Evolutionary conservation across 805 yeast species (phyloP), one percentile per base, ranked within the genome.

Genomic region (Saturnispora mendoncae): DNA sequence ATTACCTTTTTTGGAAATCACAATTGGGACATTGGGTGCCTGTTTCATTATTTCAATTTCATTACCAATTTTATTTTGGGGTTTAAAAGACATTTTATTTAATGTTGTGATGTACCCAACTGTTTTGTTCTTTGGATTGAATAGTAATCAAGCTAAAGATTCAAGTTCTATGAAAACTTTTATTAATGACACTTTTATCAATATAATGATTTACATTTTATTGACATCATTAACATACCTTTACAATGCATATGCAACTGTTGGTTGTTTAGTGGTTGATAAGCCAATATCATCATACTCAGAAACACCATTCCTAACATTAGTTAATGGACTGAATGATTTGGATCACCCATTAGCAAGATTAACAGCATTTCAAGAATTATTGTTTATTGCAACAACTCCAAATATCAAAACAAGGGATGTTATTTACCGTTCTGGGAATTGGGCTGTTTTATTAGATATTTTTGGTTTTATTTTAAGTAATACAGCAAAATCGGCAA

Each of bases 291-390:
- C 80, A 34, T 58, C 73, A 10, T 70, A 74, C 23, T 69, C 81
- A 13, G 62, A 78, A 0, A 77, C 74, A 38, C 87, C 85, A 6
- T 63, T 78, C 37, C 73, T 71, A 39, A 78, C 87, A 1, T 60
- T 83, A 29, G 56, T 82, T 10, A 67, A 78, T 3, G 90, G 90
- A 0, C 65, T 83, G 46, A 68, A 70, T 38, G 78, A 78, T 27
- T 56, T 60, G 24, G 67, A 66, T 38, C 48, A 60, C 34, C 66
- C 64, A 9, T 65, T 74, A 41, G 72, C 73, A 1, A 71, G 76
- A 45, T 55, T 77, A 44, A 76, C 86, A 1, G 87, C 90, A 2
- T 81, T 76, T 60, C 90, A 83, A 59, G 92, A 83, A 53, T 63
- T 82, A 41, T 81, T 84, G 1, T 78, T 72, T 51, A 64, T 82